phyloP scores from a whole-genome alignment of 352 stramenopile species.

The Thraustochytrium sp. region DNA sequence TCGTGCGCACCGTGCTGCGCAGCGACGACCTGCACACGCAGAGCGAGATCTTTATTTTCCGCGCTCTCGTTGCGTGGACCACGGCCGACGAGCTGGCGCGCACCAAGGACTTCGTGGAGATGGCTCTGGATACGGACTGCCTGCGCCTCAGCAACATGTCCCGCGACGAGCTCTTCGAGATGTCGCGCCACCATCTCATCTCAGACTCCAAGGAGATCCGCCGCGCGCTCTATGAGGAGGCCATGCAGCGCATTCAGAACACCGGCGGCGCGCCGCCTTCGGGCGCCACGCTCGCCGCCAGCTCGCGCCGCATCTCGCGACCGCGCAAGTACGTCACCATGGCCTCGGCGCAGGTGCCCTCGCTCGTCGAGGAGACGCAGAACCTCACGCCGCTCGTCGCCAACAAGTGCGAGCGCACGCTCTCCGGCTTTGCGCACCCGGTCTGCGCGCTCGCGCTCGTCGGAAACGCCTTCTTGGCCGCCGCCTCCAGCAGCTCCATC shows the following conservation, averaged over 20 bases:
- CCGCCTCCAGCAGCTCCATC: constrained; percentile 14
- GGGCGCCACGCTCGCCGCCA: neutral
- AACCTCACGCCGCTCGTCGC: neutral
- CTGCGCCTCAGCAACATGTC: constrained; percentile 31
- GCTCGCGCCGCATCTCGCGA: neutral
- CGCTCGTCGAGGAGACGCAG: neutral
- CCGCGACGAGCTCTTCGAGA: constrained; percentile 17
- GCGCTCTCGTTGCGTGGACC: neutral
- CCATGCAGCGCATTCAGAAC: constrained; percentile 13
- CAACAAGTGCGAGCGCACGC: neutral
- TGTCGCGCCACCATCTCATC: neutral
- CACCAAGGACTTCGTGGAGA: neutral
- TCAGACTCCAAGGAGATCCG: constrained; percentile 18
- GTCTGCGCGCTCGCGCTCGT: constrained; percentile 8
- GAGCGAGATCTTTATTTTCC: constrained; percentile 11
- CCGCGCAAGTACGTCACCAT: neutral
- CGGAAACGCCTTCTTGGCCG: neutral
- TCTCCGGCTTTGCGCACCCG: neutral
- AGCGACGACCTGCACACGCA: neutral
- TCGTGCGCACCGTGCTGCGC: neutral
- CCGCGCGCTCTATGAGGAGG: neutral
- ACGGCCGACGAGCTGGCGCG: neutral
- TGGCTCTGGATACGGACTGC: neutral
- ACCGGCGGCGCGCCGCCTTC: neutral
- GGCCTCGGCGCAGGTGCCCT: neutral